These are phyloP conservation scores for Termitomyces sp. DNA, from an alignment of 768 basidiomycete species.

Conservation along the genomic window DNA sequence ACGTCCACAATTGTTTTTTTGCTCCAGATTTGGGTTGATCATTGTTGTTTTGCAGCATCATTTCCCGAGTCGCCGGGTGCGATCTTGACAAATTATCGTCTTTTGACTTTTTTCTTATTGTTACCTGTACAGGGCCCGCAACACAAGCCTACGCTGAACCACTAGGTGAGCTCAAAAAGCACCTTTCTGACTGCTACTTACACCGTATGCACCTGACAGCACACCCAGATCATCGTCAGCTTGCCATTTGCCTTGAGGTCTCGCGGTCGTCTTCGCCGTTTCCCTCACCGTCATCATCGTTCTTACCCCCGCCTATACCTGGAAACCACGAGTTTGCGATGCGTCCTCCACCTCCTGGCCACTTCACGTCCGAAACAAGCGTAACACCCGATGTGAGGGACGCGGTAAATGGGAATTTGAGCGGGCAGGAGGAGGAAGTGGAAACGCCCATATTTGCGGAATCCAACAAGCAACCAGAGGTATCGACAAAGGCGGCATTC, in stretches of 20 bases:
- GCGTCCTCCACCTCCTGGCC: slow-evolving; percentile 31
- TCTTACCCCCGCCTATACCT: slow-evolving; percentile 62
- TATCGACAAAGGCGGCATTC: not conserved
- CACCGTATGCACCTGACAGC: not conserved
- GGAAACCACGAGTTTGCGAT: slow-evolving; percentile 65
- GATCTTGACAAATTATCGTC: not conserved
- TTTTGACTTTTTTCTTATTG: not conserved
- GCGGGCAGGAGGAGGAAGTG: not conserved
- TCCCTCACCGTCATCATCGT: slow-evolving; percentile 63
- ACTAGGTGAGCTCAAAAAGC: not conserved
- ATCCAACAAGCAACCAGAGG: not conserved
- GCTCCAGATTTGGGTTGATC: not conserved
- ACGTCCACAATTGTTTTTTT: not conserved
- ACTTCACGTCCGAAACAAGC: slow-evolving; percentile 3
- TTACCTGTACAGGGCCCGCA: not conserved
- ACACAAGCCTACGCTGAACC: not conserved
- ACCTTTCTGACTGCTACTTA: not conserved
- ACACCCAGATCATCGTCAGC: slow-evolving; percentile 10
- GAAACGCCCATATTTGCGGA: not conserved
- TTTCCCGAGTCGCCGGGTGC: not conserved
- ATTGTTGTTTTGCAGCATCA: not conserved
- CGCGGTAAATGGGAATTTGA: not conserved
- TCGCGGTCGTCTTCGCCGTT: slow-evolving; percentile 39
- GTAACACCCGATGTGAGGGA: slow-evolving; percentile 6
- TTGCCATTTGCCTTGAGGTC: slow-evolving; percentile 35